These are phyloP conservation scores for Strobilomyces confusus DNA, from an alignment of 768 basidiomycete genomes.

Conservation along the genomic window DNA sequence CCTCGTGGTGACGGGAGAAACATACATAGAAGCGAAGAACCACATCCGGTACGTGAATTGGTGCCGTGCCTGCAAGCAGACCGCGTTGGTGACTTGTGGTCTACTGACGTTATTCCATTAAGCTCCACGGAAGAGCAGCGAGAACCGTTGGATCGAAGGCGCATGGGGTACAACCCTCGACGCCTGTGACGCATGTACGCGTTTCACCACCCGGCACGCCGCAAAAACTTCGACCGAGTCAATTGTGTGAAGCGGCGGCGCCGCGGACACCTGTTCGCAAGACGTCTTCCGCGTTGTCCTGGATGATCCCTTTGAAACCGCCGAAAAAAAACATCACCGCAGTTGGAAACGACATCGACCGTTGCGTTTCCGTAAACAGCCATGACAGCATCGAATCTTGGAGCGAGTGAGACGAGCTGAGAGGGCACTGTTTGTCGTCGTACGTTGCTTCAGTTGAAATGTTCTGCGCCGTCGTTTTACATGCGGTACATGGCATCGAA, in stretches of 20 bases:
- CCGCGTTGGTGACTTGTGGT: constrained; percentile 1
- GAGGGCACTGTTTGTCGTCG: not conserved
- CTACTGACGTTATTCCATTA: constrained; percentile 2
- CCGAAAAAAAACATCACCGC: constrained; percentile 9
- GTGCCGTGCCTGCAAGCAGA: constrained; percentile 1
- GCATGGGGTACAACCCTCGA: constrained; percentile 8
- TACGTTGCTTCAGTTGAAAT: constrained; percentile 4
- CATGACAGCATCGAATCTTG: constrained; percentile 39
- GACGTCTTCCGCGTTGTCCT: constrained; percentile 24
- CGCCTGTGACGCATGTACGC: constrained; percentile 19
- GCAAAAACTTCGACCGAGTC: constrained; percentile 23
- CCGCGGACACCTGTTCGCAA: constrained; percentile 14
- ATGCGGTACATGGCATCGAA: not conserved
- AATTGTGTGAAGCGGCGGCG: constrained; percentile 1
- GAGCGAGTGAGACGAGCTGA: constrained; percentile 15
- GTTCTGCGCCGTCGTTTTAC: constrained; percentile 17
- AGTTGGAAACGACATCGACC: constrained; percentile 3
- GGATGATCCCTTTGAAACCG: constrained; percentile 22
- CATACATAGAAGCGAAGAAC: constrained; percentile 1
- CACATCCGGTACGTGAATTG: constrained; percentile 16
- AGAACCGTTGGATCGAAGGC: not conserved
- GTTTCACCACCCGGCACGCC: constrained; percentile 23
- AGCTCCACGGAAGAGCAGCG: constrained; percentile 5
- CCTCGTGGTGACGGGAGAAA: constrained; percentile 20
- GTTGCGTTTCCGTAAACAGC: constrained; percentile 9